Evolutionary conservation across 768 basidiomycete species (phyloP).

Genomic region (Boletellus ananas): DNA sequence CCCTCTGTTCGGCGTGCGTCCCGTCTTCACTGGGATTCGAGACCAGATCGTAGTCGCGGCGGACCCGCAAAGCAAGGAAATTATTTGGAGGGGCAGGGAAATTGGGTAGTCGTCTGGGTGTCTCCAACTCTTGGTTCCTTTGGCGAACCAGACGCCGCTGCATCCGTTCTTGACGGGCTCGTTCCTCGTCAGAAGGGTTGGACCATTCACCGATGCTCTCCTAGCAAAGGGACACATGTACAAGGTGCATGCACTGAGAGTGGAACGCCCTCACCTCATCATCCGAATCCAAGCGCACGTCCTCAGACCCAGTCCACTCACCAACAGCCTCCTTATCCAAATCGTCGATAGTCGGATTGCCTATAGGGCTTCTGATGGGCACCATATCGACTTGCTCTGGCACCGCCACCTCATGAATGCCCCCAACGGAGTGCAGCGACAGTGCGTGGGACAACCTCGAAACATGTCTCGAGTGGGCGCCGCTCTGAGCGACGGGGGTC

Average conservation of each 20-base stretch:
- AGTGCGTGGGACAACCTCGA: conserved; percentile 66
- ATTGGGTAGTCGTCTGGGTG: conserved; percentile 69
- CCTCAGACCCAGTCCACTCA: conserved; percentile 86
- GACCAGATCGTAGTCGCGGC: conserved; percentile 63
- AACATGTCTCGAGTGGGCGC: conserved; percentile 63
- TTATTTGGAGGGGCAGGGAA: conserved; percentile 75
- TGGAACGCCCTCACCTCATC: conserved; percentile 53
- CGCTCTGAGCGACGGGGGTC: conserved; percentile 48
- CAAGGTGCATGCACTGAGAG: background rate
- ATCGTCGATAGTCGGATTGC: conserved; percentile 34
- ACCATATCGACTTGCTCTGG: conserved; percentile 26
- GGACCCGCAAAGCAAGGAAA: conserved; percentile 38
- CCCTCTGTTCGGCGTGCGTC: conserved; percentile 29
- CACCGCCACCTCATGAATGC: conserved; percentile 36
- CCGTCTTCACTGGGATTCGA: conserved; percentile 88
- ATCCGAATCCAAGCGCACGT: conserved; percentile 55
- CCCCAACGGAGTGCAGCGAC: conserved; percentile 61
- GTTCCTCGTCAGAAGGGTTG: conserved; percentile 88
- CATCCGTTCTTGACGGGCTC: conserved; percentile 63
- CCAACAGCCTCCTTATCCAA: conserved; percentile 42
- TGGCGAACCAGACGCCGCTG: conserved; percentile 57
- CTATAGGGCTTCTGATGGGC: conserved; percentile 30
- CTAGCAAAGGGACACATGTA: conserved; percentile 14
- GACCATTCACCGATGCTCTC: conserved; percentile 88
- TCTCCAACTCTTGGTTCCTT: conserved; percentile 48